Base-by-base conservation (phyloP, 2,329 filamentous ascomycete genomes). In the Phoma sp. region DNA sequence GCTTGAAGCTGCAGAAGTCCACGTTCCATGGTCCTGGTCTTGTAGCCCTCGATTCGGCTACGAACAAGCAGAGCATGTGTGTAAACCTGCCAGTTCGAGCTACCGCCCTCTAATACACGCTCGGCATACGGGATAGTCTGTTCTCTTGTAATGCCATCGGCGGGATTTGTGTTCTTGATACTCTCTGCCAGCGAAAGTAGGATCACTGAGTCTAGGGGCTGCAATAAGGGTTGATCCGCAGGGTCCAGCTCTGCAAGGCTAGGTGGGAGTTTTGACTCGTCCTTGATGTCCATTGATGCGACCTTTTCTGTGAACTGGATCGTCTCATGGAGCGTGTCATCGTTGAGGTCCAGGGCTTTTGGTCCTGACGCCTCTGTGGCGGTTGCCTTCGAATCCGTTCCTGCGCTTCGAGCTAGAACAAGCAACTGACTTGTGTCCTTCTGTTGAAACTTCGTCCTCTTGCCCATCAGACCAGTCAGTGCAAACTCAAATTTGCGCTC, bases 71-170 rank as follows among this genome's bases (percentile, higher is more conserved):
- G 80, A 0, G 92, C 95, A 71, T 98, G 93, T 0, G 95, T 97
- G 72, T 98, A 98, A 28, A 97, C 88, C 73, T 98, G 95, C 95
- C 95, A 99, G 74, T 98, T 99, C 1, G 92, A 93, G 38, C 90
- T 90, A 63, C 93, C 93, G 56, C 95, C 92, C 7, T 90, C 85
- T 1, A 99, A 82, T 0, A 98, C 95, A 33, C 95, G 86, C 1
- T 88, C 89, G 0, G 95, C 95, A 71, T 93, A 99, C 0, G 95
- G 95, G 1, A 96, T 77, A 4, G 96, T 93, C 71, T 98, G 92
- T 76, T 98, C 93, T n/a, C 92, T 84, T 0, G 93, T 98, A 1
- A 99, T 80, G 0, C 90, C 88, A 71, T 98, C 89, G 1, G 87
- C 82, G 0, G 95, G 92, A 0, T 92, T 89, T 0, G 91, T 92